Base-by-base conservation (phyloP, 305 asterid genomes). In the Nicotiana rustica region DNA sequence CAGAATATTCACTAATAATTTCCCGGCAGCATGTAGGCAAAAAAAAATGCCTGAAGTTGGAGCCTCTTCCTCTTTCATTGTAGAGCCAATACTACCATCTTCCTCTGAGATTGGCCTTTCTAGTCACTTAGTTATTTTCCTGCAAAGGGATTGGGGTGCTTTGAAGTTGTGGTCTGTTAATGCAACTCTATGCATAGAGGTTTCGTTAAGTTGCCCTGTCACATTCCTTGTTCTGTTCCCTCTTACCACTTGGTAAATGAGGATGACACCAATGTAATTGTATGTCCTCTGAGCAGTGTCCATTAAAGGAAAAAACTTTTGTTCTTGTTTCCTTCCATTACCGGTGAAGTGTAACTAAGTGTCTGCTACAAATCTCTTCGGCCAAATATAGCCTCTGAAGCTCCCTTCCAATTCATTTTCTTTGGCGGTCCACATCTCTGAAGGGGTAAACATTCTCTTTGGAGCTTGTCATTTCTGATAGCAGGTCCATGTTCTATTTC, bases 381-480 rank as follows among this genome's bases (percentile, higher is more conserved):
- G 31, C 78, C 19, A 19, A 19, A 44, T n/a, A 69, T 5, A 44
- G 60, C 36, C 18, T 49, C 31, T 49, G 18, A 49, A 44, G 19
- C 59, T 70, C 78, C 33, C 60, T 44, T 70, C 35, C 18, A 7
- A 70, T 70, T 70, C 13, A 41, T 69, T 56, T 70, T 70, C 78
- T 70, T 64, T 70, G 35, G 59, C 10, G 59, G 59, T 70, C 33
- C 59, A 18, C 60, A 44, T 70, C 21, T 70, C 17, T 70, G 19
- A 18, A 19, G 78, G 36, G 78, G 36, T 3, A 44, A 38, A 12
- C 60, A 10, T 12, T 70, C 60, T 19, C 59, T 41, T 41, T 10
- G 77, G 49, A 41, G 77, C 77, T 18, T 10, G 77, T 70, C 59
- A 70, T 70, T 69, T 70, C 57, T 41, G 57, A 69, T 68, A 36